Conservation (phyloP, 768 basidiomycete genomes). For the Rhizopogon salebrosus region DNA sequence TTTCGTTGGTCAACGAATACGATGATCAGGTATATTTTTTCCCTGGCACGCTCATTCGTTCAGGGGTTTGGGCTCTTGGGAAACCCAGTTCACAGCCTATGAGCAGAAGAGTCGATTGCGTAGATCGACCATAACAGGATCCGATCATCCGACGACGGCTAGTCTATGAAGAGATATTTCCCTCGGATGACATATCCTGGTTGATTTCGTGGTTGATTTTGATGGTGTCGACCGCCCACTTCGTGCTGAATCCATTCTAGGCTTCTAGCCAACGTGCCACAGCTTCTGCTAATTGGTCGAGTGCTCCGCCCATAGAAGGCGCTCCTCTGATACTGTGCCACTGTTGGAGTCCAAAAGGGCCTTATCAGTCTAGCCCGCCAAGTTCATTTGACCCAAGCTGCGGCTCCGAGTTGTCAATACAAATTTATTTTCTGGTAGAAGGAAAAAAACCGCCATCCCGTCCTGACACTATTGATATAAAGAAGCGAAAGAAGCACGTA, state of each 20-base stretch:
- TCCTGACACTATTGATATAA: neutral
- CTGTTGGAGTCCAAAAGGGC: too few relatives aligned
- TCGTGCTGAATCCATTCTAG: neutral
- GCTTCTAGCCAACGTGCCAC: neutral
- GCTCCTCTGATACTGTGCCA: too few relatives aligned
- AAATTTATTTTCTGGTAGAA: neutral
- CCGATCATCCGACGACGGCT: neutral
- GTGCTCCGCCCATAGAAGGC: too few relatives aligned
- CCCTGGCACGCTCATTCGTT: neutral
- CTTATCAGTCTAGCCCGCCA: too few relatives aligned
- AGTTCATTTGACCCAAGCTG: neutral
- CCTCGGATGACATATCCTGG: neutral
- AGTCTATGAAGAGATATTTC: neutral
- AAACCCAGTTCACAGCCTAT: neutral
- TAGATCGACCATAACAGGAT: neutral
- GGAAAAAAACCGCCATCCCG: neutral
- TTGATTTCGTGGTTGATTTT: neutral
- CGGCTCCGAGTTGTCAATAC: neutral
- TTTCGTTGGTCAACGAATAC: neutral
- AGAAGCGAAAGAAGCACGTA: conserved; percentile 1
- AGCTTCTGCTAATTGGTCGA: neutral
- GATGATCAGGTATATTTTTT: neutral
- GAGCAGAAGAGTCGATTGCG: neutral
- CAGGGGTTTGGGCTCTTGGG: neutral
- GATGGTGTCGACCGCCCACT: neutral